Evolutionary conservation across 2,329 filamentous ascomycete genomes (phyloP).

Genomic region (Uncinocarpus reesii): DNA sequence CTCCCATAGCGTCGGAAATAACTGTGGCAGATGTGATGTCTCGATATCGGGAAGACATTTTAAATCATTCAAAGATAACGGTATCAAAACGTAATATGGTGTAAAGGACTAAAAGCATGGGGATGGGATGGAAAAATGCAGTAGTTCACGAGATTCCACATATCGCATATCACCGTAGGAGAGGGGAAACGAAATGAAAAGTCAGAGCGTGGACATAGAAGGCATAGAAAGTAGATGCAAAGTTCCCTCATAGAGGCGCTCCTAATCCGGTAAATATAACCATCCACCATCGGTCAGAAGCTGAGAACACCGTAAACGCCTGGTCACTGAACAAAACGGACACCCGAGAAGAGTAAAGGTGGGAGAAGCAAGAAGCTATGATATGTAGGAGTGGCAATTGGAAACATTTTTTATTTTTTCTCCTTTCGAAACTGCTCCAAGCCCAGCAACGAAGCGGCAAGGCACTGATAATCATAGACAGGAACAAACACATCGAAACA

Average conservation of each 20-base stretch:
- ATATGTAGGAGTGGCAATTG: background rate
- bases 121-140: no score
- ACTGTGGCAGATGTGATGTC: slow-evolving; percentile 5
- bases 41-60: slow-evolving; percentile 4
- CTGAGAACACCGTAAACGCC: background rate
- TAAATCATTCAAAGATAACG: slow-evolving; percentile 6
- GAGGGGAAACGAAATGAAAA: no score
- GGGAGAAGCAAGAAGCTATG: background rate
- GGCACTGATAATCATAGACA: background rate
- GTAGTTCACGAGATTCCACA: no score
- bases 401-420: background rate
- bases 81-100: slow-evolving; percentile 1
- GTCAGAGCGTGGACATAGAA: background rate
- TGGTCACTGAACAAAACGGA: background rate
- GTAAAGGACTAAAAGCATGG: background rate
- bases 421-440: background rate
- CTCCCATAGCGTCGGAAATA: slow-evolving; percentile 4
- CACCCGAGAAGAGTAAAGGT: background rate
- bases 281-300: background rate
- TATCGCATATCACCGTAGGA: no score
- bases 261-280: background rate
- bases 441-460: background rate
- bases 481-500: background rate
- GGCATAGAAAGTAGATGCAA: background rate
- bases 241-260: background rate